Conservation (phyloP, 2,329 filamentous ascomycete genomes). For the Fusarium luffae region DNA sequence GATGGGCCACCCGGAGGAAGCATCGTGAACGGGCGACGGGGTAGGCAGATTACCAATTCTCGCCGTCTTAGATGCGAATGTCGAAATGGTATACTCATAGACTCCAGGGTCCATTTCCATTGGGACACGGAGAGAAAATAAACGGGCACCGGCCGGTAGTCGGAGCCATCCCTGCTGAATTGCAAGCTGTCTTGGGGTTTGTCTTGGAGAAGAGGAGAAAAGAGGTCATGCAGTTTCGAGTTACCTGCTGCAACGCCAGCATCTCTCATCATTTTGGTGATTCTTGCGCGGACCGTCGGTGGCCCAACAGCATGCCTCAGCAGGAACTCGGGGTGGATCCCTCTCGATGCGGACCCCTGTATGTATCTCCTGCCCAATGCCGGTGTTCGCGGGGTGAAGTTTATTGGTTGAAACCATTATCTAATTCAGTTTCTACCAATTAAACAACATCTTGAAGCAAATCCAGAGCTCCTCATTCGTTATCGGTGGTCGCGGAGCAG, state of each 20-base stretch:
- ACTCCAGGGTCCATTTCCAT: slow-evolving; percentile 8
- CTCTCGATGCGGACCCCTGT: slow-evolving; percentile 15
- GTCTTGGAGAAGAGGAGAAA: slow-evolving; percentile 6
- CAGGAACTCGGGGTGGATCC: slow-evolving; percentile 48
- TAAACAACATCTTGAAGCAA: slow-evolving; percentile 32
- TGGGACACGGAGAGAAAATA: slow-evolving; percentile 1
- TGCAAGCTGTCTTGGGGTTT: neutral
- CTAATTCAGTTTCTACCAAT: slow-evolving; percentile 16
- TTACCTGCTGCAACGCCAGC: slow-evolving; percentile 1
- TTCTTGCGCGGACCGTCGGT: slow-evolving; percentile 46
- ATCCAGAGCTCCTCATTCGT: slow-evolving; percentile 43
- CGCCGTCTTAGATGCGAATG: slow-evolving; percentile 18
- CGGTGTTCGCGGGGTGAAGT: slow-evolving; percentile 23
- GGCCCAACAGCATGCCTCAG: slow-evolving; percentile 40
- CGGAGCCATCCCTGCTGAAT: slow-evolving; percentile 33
- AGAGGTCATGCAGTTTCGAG: slow-evolving; percentile 29
- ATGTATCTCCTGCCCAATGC: slow-evolving; percentile 31
- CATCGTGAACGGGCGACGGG: slow-evolving; percentile 1
- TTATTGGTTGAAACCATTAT: slow-evolving; percentile 30
- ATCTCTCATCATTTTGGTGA: slow-evolving; percentile 30
- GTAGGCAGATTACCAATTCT: slow-evolving; percentile 31
- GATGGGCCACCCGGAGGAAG: neutral
- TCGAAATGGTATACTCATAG: slow-evolving; percentile 34
- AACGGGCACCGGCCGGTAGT: slow-evolving; percentile 45
- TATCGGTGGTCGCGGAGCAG: slow-evolving; percentile 42